These are phyloP conservation scores for Apiotrichum gamsii DNA, from an alignment of 1,284 basidiomycete genomes.

Conservation along the genomic window DNA sequence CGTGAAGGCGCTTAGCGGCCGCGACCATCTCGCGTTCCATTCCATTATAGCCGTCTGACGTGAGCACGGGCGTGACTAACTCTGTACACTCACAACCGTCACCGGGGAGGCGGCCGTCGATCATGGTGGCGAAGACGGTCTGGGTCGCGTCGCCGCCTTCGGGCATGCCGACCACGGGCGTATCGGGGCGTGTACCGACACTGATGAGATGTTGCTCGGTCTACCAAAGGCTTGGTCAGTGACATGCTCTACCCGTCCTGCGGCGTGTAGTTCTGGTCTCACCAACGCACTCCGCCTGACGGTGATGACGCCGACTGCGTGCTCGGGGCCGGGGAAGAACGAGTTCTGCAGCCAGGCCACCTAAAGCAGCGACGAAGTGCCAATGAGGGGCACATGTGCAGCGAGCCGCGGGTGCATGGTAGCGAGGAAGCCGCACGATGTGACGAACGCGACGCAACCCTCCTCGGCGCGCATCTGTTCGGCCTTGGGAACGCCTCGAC, in stretches of 20 bases:
- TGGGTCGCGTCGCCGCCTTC: constrained; percentile 11
- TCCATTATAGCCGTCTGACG: constrained; percentile 25
- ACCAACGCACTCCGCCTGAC: constrained; percentile 23
- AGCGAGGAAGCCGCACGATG: constrained; percentile 27
- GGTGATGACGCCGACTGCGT: constrained; percentile 26
- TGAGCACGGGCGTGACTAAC: background rate
- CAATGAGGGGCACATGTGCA: constrained; percentile 22
- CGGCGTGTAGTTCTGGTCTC: too few species aligned
- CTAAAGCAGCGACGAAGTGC: constrained; percentile 22
- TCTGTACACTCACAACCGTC: too few species aligned
- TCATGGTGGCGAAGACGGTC: constrained; percentile 21
- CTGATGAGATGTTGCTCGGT: constrained; percentile 14
- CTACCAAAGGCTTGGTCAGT: constrained; percentile 6
- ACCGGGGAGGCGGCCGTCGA: constrained; percentile 21
- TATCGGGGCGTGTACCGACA: constrained; percentile 17
- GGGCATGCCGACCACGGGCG: constrained; percentile 18
- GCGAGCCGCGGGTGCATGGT: constrained; percentile 29
- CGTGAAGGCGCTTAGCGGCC: constrained; percentile 15
- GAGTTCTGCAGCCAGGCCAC: constrained; percentile 24
- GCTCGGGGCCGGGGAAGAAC: constrained; percentile 19
- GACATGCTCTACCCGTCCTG: too few species aligned
- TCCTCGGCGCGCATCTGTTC: constrained; percentile 21
- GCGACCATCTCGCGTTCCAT: constrained; percentile 27
- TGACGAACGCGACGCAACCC: constrained; percentile 23
- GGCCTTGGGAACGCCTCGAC: constrained; percentile 26